A percentile compares a stretch with the other conserved stretches of the same genome.
Conservation (phyloP, 2,329 filamentous ascomycete species). For the Trichoderma asperellum region DNA sequence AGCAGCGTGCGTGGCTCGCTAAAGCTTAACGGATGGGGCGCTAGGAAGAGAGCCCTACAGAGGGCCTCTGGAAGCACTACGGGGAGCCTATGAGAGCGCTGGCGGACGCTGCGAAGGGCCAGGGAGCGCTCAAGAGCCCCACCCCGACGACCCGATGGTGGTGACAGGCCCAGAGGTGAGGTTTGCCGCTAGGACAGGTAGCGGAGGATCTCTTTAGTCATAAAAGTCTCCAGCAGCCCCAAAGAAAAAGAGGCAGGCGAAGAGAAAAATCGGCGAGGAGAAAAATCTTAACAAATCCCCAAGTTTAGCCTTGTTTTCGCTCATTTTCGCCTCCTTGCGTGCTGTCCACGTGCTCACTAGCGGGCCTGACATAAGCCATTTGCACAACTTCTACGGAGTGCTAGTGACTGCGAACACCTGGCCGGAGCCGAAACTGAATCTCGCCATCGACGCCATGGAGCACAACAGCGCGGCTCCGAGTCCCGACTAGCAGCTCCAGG, state of each 20-base stretch:
- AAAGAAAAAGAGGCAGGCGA: not conserved
- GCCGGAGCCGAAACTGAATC: not conserved
- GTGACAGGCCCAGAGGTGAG: not conserved
- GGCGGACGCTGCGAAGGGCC: constrained; percentile 3
- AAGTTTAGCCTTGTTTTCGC: constrained; percentile 1
- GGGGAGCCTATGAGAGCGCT: not conserved
- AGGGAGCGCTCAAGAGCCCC: constrained; percentile 1
- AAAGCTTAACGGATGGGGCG: constrained; percentile 24
- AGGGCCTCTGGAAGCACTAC: not conserved
- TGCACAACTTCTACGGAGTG: not conserved
- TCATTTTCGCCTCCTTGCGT: not conserved
- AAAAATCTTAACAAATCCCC: not conserved
- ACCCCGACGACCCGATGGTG: constrained; percentile 29
- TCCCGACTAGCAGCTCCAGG: constrained; percentile 18
- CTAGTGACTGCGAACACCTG: not conserved
- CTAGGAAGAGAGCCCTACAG: constrained; percentile 2
- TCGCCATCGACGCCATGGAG: constrained; percentile 23
- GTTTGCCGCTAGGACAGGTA: not conserved
- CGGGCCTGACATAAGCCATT: constrained; percentile 19
- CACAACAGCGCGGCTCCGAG: constrained; percentile 26
- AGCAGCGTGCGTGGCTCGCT: constrained; percentile 25
- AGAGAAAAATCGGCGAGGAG: not conserved
- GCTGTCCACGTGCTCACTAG: constrained; percentile 11
- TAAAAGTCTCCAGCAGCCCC: constrained; percentile 22
- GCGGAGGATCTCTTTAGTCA: constrained; percentile 23